These are phyloP conservation scores for Ascocoryne sarcoides DNA, from an alignment of 2,329 filamentous ascomycete genomes.

Conservation along the genomic window DNA sequence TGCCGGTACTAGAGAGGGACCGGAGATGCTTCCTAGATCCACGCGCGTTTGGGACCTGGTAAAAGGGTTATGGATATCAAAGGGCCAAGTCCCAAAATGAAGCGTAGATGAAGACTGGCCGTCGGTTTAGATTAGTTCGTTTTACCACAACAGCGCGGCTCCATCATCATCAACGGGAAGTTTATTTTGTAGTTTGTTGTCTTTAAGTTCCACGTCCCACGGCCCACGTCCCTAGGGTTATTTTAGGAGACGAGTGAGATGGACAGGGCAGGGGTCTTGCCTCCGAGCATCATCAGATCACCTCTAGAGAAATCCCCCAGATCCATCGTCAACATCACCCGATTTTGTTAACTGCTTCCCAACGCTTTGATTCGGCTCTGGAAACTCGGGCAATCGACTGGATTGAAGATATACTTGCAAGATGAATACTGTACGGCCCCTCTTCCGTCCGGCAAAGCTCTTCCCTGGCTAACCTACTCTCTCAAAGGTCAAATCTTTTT, in stretches of 20 bases:
- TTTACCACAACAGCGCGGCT: no score
- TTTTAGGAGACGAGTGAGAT: neutral
- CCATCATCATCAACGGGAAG: no score
- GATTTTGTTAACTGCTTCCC: neutral
- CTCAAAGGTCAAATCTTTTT: neutral
- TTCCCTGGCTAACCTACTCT: neutral
- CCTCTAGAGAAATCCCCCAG: neutral
- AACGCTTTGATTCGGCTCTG: neutral
- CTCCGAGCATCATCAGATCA: neutral
- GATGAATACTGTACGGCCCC: constrained; percentile 3
- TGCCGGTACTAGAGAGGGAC: no score
- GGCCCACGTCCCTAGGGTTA: neutral
- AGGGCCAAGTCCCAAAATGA: no score
- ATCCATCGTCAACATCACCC: neutral
- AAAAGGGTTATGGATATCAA: neutral
- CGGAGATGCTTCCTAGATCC: no score
- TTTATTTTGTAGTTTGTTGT: no score
- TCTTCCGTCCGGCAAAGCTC: neutral
- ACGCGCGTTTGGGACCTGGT: neutral
- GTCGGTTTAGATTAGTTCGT: no score
- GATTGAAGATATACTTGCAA: no score
- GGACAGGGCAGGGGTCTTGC: neutral
- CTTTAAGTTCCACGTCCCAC: neutral
- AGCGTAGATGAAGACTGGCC: no score
- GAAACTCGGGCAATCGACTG: no score